A percentile compares a stretch with the other conserved stretches of the same genome.
phyloP scores from a whole-genome alignment of 805 yeast genomes.

The Scheffersomyces stipitis region DNA sequence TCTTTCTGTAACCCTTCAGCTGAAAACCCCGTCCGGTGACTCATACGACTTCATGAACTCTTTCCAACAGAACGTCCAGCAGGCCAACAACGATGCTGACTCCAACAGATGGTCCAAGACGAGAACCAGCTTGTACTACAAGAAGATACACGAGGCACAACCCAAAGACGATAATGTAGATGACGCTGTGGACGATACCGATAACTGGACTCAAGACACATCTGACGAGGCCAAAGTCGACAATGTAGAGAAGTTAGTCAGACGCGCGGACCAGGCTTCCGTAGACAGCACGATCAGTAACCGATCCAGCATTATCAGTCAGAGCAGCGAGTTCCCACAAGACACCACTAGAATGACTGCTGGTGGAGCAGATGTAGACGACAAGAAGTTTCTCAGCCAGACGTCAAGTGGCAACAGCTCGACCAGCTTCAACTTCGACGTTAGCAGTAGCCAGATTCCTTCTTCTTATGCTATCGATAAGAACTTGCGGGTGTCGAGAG shows the following conservation, averaged over 20 bases:
- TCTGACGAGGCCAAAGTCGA: background rate
- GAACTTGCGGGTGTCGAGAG: no score
- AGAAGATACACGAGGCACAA: slow-evolving; percentile 26
- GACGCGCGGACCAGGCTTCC: slow-evolving; percentile 14
- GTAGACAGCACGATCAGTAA: slow-evolving; percentile 24
- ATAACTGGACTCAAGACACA: no score
- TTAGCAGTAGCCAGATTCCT: slow-evolving; percentile 2
- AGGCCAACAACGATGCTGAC: slow-evolving; percentile 16
- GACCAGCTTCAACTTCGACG: slow-evolving; percentile 8
- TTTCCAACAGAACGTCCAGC: slow-evolving; percentile 39
- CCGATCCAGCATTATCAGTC: slow-evolving; percentile 23
- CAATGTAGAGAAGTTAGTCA: slow-evolving; percentile 2
- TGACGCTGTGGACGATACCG: no score
- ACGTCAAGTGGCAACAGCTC: slow-evolving; percentile 3
- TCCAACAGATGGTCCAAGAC: slow-evolving; percentile 7
- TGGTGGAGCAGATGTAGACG: no score
- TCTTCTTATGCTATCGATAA: no score
- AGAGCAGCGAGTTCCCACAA: slow-evolving; percentile 1
- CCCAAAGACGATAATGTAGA: slow-evolving; percentile 9
- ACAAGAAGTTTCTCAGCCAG: no score
- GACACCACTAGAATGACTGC: background rate
- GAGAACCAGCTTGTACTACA: slow-evolving; percentile 32
- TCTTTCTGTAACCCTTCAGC: slow-evolving; percentile 36
- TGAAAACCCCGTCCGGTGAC: slow-evolving; percentile 36
- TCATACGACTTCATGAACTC: slow-evolving; percentile 38